Evolutionary conservation across 2,329 filamentous ascomycete species (phyloP).

Genomic region (Pseudocercospora fijiensis): DNA sequence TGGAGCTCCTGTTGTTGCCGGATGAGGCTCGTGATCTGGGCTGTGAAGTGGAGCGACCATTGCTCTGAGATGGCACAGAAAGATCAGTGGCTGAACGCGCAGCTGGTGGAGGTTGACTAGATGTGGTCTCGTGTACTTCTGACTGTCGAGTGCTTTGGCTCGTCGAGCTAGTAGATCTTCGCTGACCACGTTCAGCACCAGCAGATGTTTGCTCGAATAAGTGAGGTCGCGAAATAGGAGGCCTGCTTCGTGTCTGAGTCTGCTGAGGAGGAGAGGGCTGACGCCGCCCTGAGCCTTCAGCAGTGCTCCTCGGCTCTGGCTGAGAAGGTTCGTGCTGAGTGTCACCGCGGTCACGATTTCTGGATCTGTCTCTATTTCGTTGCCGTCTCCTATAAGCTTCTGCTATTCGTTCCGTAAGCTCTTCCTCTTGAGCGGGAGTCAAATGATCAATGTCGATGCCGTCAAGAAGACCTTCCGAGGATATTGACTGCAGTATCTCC

Average conservation of each 20-base stretch:
- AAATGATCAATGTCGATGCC: slow-evolving; percentile 87
- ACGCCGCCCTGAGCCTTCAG: slow-evolving; percentile 6
- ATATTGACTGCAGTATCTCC: slow-evolving; percentile 84
- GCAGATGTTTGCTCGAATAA: slow-evolving; percentile 44
- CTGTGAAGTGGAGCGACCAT: slow-evolving; percentile 13
- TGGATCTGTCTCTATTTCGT: slow-evolving; percentile 48
- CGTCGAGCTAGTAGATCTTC: slow-evolving; percentile 47
- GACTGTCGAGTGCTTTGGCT: slow-evolving; percentile 35
- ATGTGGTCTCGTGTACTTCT: slow-evolving; percentile 45
- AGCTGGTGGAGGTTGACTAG: slow-evolving; percentile 45
- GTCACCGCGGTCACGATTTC: slow-evolving; percentile 28
- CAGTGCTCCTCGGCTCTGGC: not conserved
- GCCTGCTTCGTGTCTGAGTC: slow-evolving; percentile 36
- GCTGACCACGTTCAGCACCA: slow-evolving; percentile 35
- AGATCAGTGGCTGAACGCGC: slow-evolving; percentile 68
- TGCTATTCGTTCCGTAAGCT: slow-evolving; percentile 85
- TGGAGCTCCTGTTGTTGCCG: slow-evolving; percentile 47
- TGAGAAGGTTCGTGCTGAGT: slow-evolving; percentile 8
- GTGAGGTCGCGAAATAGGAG: slow-evolving; percentile 50
- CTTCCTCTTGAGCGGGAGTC: slow-evolving; percentile 79
- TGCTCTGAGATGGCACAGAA: slow-evolving; percentile 37
- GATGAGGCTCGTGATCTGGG: slow-evolving; percentile 41
- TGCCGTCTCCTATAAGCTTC: slow-evolving; percentile 81
- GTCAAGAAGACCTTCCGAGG: slow-evolving; percentile 82
- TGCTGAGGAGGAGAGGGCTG: slow-evolving; percentile 31